A percentile compares a stretch with the other conserved stretches of the same genome.
Evolutionary conservation across 176 grass and related monocot genomes (phyloP).

Genomic region (Lolium perenne): DNA sequence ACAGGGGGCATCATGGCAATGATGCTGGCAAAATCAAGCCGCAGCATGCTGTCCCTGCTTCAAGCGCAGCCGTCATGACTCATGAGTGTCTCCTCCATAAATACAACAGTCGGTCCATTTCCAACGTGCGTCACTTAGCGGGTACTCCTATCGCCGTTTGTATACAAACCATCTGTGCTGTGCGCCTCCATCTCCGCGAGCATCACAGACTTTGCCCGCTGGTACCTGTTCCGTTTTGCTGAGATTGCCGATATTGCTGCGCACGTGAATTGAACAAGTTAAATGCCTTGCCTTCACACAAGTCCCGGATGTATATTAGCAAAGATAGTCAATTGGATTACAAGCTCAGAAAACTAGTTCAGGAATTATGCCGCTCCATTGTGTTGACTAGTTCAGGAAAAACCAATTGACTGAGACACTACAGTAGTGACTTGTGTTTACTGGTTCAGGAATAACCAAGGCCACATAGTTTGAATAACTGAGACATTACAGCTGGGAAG

Average conservation of each 20-base stretch:
- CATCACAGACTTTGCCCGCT: conserved; percentile 93
- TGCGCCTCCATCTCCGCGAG: conserved; percentile 91
- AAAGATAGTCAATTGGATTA: too few relatives aligned
- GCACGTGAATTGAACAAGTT: not conserved
- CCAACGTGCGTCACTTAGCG: conserved; percentile 21
- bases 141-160: conserved; percentile 40
- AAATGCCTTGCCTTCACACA: not conserved
- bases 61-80: conserved; percentile 22
- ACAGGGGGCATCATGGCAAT: not conserved
- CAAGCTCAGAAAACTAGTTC: too few relatives aligned
- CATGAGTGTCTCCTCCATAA: conserved; percentile 22
- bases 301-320: too few relatives aligned
- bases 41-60: not conserved
- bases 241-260: conserved; percentile 79
- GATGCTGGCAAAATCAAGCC: conserved; percentile 36
- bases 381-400: too few relatives aligned
- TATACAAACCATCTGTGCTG: conserved; percentile 62
- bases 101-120: not conserved
- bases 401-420: too few relatives aligned
- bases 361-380: too few relatives aligned
- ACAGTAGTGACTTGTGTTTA: not conserved
- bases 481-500: not conserved
- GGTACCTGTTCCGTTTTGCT: conserved; percentile 96
- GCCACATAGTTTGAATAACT: not conserved
- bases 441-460: not conserved